phyloP scores from a whole-genome alignment of 768 basidiomycete species.

The Psilocybe subaeruginosa region DNA sequence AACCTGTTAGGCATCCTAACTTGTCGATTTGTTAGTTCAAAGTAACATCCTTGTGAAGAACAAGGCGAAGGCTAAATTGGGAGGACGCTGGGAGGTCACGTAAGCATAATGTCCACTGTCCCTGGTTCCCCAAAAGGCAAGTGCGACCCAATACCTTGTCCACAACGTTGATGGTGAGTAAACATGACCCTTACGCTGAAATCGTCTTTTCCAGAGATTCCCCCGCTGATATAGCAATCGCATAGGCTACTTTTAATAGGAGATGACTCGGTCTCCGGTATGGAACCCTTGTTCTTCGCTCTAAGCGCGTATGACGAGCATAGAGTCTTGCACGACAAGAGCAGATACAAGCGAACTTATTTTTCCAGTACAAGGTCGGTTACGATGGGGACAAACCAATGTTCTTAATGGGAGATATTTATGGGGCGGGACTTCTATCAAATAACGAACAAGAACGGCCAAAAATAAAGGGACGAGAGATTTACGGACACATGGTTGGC shows the following conservation, averaged over 20 bases:
- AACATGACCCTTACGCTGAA: conserved; percentile 4
- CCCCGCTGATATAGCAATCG: neutral
- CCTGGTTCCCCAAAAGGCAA: conserved; percentile 22
- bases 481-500: conserved; percentile 22
- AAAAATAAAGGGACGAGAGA: conserved; percentile 28
- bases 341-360: conserved; percentile 8
- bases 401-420: conserved; percentile 12
- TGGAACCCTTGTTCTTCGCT: neutral
- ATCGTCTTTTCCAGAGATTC: conserved; percentile 7
- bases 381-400: conserved; percentile 28
- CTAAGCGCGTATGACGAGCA: neutral
- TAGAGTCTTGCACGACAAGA: too few relatives aligned
- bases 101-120: conserved; percentile 10
- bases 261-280: neutral
- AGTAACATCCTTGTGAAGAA: conserved; percentile 28
- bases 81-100: conserved; percentile 12
- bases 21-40: conserved; percentile 23
- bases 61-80: conserved; percentile 29
- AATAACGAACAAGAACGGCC: conserved; percentile 31
- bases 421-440: conserved; percentile 15
- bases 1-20: conserved; percentile 12
- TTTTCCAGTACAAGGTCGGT: conserved; percentile 28
- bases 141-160: conserved; percentile 16
- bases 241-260: neutral
- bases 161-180: conserved; percentile 5